Conservation (phyloP, 345 rosid species). For the Aquilaria malaccensis region DNA sequence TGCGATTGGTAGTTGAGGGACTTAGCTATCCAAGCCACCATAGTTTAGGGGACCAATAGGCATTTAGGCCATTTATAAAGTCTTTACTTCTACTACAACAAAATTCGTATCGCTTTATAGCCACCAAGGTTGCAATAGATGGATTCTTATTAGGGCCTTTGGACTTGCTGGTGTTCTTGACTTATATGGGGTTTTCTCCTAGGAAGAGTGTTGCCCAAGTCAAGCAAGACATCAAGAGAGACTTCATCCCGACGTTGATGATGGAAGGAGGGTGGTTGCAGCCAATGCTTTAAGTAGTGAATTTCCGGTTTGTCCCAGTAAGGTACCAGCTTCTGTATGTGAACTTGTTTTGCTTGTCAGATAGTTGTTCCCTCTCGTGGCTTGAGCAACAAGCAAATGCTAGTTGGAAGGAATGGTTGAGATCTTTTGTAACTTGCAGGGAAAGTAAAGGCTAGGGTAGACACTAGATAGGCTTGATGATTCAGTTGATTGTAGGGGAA, state of each 20-base stretch:
- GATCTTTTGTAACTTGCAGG: conserved; percentile 15
- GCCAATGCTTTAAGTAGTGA: conserved; percentile 25
- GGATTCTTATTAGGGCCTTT: conserved; percentile 30
- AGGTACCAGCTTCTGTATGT: conserved; percentile 38
- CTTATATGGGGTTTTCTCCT: conserved; percentile 33
- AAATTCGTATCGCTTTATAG: conserved; percentile 26
- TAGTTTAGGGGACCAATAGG: conserved; percentile 22
- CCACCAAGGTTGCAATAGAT: conserved; percentile 27
- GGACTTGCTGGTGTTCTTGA: conserved; percentile 28
- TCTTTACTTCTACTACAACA: conserved; percentile 20
- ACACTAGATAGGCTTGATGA: neutral
- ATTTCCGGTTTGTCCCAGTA: conserved; percentile 30
- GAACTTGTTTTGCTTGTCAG: conserved; percentile 31
- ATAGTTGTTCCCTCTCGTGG: conserved; percentile 32
- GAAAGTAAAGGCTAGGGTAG: conserved; percentile 16
- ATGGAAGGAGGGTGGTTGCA: conserved; percentile 29
- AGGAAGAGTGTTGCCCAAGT: conserved; percentile 31
- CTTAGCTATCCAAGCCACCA: conserved; percentile 21
- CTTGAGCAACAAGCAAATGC: conserved; percentile 38
- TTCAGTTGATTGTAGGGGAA: no score
- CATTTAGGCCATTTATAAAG: conserved; percentile 24
- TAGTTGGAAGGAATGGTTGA: conserved; percentile 32
- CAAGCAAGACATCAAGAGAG: conserved; percentile 27
- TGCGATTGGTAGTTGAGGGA: no score
- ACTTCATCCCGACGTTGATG: conserved; percentile 24